Evolutionary conservation across 2,329 filamentous ascomycete genomes (phyloP).

Genomic region (Diaporthe velutina): DNA sequence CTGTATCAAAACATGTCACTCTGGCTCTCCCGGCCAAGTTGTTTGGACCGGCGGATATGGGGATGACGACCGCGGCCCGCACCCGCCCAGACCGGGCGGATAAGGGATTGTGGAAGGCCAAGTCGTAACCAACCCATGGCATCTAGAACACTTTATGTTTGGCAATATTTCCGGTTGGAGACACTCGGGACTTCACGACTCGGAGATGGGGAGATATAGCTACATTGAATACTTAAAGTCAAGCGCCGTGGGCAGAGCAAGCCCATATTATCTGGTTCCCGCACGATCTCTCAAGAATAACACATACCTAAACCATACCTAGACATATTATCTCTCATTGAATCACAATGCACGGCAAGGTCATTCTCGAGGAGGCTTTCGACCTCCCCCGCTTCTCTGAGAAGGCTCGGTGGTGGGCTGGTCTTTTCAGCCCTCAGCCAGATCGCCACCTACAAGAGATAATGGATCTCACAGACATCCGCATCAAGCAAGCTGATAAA

Average conservation of each 20-base stretch:
- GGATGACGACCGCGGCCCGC: not conserved
- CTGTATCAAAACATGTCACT: too few species aligned
- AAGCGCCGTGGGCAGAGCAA: not conserved
- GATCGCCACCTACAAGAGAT: slow-evolving; percentile 71
- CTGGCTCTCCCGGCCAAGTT: too few species aligned
- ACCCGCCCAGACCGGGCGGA: not conserved
- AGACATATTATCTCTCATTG: not conserved
- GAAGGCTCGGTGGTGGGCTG: slow-evolving; percentile 72
- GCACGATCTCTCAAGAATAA: not conserved
- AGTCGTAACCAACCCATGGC: not conserved
- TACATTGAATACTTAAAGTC: slow-evolving; percentile 25
- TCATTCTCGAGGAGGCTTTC: slow-evolving; percentile 74
- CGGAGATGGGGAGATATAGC: not conserved
- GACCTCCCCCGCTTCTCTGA: slow-evolving; percentile 70
- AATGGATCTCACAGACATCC: slow-evolving; percentile 54
- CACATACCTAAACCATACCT: not conserved
- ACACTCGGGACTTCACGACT: not conserved
- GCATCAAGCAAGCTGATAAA: slow-evolving; percentile 58
- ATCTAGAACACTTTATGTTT: not conserved
- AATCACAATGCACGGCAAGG: slow-evolving; percentile 67
- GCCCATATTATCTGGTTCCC: too few species aligned
- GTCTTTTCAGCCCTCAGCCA: slow-evolving; percentile 69
- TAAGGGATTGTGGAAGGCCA: not conserved
- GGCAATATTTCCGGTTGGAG: not conserved
- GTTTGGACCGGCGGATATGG: not conserved